Evolutionary conservation across 148 eudicot genomes (phyloP).

Genomic region (Camellia japonica): DNA sequence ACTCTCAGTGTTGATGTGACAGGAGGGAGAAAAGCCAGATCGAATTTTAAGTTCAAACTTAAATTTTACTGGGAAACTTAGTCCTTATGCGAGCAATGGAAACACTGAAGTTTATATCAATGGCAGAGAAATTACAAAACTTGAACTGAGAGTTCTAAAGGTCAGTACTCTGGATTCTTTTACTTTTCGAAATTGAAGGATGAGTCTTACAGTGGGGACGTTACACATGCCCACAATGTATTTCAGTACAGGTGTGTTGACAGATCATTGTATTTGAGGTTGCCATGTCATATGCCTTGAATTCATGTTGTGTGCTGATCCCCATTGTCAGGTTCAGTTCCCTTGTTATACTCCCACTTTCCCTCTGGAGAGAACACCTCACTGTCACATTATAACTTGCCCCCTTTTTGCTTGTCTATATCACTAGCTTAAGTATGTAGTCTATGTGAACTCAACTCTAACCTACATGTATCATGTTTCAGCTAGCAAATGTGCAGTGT

Average conservation of each 20-base stretch:
- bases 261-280: constrained; percentile 2
- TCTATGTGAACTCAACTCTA: neutral
- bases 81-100: constrained; percentile 77
- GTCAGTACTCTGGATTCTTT: constrained; percentile 27
- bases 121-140: constrained; percentile 87
- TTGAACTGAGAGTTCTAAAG: constrained; percentile 77
- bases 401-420: neutral
- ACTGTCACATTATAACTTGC: neutral
- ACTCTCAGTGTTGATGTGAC: constrained; percentile 25
- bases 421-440: neutral
- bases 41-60: constrained; percentile 73
- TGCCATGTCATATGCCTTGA: constrained; percentile 3
- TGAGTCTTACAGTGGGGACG: neutral
- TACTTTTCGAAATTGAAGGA: neutral
- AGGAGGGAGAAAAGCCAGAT: constrained; percentile 92
- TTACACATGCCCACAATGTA: neutral
- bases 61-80: constrained; percentile 77
- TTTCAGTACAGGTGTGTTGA: neutral
- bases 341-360: neutral
- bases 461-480: constrained; percentile 20
- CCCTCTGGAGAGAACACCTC: neutral
- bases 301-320: neutral
- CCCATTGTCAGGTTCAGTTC: neutral
- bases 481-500: constrained; percentile 95
- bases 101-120: constrained; percentile 84